Percentiles rank a stretch among this genome's conserved stretches.
These are phyloP conservation scores for Plasmodium gaboni DNA, from an alignment of 169 alveolate genomes.

Conservation along the genomic window DNA sequence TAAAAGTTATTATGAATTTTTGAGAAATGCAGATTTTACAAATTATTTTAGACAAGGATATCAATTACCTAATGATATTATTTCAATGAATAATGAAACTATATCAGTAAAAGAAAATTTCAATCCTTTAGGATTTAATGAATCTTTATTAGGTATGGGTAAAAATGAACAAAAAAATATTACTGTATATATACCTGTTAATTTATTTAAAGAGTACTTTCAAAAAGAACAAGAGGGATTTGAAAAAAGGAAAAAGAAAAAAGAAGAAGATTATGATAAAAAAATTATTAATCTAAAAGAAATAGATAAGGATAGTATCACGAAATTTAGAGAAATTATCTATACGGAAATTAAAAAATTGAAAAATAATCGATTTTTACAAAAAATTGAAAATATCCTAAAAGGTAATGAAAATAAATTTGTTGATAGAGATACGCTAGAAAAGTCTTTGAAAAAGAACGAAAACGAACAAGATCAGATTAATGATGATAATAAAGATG, in stretches of 20 bases:
- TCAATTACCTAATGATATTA: slow-evolving; percentile 39
- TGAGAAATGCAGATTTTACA: slow-evolving; percentile 38
- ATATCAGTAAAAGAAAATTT: slow-evolving; percentile 60
- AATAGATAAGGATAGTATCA: slow-evolving; percentile 56
- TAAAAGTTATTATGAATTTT: slow-evolving; percentile 11
- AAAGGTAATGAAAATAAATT: slow-evolving; percentile 41
- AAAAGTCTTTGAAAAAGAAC: not conserved
- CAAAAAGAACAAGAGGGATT: not conserved
- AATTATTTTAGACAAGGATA: slow-evolving; percentile 59
- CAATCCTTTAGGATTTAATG: slow-evolving; percentile 72
- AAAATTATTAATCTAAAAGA: slow-evolving; percentile 17
- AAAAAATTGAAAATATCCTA: slow-evolving; percentile 24
- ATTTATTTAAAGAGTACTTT: slow-evolving; percentile 48
- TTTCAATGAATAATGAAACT: slow-evolving; percentile 36
- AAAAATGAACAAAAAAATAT: slow-evolving; percentile 66
- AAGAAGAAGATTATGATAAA: not conserved
- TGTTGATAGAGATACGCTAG: slow-evolving; percentile 28
- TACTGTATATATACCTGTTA: slow-evolving; percentile 62
- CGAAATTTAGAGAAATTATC: slow-evolving; percentile 53
- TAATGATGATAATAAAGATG: not conserved
- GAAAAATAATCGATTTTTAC: slow-evolving; percentile 24
- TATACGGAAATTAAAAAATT: slow-evolving; percentile 73
- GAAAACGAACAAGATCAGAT: no score
- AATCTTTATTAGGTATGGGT: slow-evolving; percentile 54
- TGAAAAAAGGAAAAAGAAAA: not conserved